Evolutionary conservation across 179 eudicot genomes (phyloP), one percentile per base, ranked within the genome.

Genomic region (Silene coronaria): DNA sequence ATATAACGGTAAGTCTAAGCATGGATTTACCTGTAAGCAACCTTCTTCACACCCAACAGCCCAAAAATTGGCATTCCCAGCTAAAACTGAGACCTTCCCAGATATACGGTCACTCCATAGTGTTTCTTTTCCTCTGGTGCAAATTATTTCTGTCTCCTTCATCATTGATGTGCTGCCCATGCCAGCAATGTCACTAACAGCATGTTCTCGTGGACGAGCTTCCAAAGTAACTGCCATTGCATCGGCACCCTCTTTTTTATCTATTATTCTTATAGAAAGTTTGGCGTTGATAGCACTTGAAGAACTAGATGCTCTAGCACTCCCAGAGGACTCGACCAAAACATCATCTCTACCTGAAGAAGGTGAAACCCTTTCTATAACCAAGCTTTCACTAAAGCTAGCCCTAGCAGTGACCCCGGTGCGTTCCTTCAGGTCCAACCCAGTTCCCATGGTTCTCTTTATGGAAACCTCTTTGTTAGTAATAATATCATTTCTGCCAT

Each of bases 11-110:
- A 7, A 60, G 67, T 32, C 12, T 12, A 68, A 30, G 5, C 42
- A 10, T 0, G 21, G 30, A 38, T 46, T 69, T 75, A 95, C 99
- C 99, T 95, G 99, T 28, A 95, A 82, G 74, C 89, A 88, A 62
- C 99, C 99, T 84, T 91, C 97, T 78, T 95, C 96, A 81, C 92
- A 90, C 28, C 97, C 99, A 74, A 89, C 96, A 36, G 90, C 96
- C 99, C 97, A 95, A 61, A 95, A 90, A 84, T 92, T 92, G 67
- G 89, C 87, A 89, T 95, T 95, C 55, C 97, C 99, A 67, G 99
- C 95, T 84, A 95, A 85, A 79, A 95, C 97, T 71, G 97, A 86
- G 71, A 93, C 97, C 79, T 86, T 95, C 42, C 97, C 97, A 26
- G 97, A 85, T 1, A 95, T 85, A 72, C 97, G 85, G 68, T 95